Conservation (phyloP, 2,329 filamentous ascomycete species). For the Akanthomyces dipterigenus region DNA sequence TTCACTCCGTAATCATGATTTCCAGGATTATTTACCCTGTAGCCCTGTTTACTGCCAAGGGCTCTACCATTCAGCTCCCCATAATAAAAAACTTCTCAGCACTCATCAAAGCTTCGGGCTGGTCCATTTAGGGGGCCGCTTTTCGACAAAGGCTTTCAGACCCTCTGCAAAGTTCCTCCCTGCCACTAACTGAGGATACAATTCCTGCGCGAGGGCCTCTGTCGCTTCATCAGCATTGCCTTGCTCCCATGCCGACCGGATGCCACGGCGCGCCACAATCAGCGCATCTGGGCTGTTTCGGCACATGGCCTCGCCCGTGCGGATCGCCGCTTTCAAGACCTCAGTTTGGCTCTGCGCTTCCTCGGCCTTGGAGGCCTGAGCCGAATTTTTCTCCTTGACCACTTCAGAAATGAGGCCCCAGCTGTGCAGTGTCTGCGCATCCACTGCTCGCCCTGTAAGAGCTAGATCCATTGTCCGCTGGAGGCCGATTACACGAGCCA, state of each 20-base stretch:
- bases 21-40: too few relatives aligned
- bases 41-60: too few relatives aligned
- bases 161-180: background rate
- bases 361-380: too few relatives aligned
- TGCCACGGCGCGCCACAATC: constrained; percentile 59
- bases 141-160: background rate
- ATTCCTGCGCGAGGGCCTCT: constrained; percentile 11
- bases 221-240: constrained; percentile 51
- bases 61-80: too few relatives aligned
- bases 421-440: constrained; percentile 36
- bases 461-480: constrained; percentile 63
- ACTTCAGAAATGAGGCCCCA: constrained; percentile 22
- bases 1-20: too few relatives aligned
- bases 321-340: background rate
- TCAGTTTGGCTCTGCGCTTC: constrained; percentile 33
- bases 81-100: too few relatives aligned
- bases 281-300: constrained; percentile 65
- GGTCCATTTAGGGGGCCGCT: background rate
- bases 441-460: constrained; percentile 51
- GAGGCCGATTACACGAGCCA: constrained; percentile 55
- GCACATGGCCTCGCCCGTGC: constrained; percentile 38
- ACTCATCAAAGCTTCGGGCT: too few relatives aligned
- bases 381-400: constrained; percentile 9
- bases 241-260: constrained; percentile 64
- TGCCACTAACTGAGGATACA: background rate